Evolutionary conservation across 1,139 yeast species (phyloP), one percentile per base, ranked within the genome.

Genomic region (Geotrichum histeridarum): DNA sequence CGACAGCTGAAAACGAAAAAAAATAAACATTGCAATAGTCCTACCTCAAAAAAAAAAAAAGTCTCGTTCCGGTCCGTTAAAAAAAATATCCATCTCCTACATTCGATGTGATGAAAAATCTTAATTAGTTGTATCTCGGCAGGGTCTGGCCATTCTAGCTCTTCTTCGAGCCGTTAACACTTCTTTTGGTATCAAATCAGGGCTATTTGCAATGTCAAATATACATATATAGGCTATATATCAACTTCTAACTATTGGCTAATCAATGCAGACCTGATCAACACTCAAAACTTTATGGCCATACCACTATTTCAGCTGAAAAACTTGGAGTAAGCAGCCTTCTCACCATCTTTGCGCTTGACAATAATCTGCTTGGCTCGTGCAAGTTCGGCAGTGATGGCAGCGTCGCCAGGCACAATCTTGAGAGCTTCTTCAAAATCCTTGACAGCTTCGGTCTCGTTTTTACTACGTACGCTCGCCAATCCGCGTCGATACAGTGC

Each of bases 401-500:
- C 96, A 1, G 80, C 81, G 66, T 93, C 99, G 39, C 75, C 74
- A 35, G 95, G 96, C 53, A 84, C 80, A 49, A 79, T 69, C 58
- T 75, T 71, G 45, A 82, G 72, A 0, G 98, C 97, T 55, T 77
- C 76, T 59, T 82, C 80, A 57, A 91, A 79, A 59, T 83, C 85
- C 36, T 69, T 70, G 53, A 84, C 73, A 0, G 97, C 96, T 50
- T 75, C 78, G 38, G 83, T 91, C 58, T 84, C 87, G 66, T 87
- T 83, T 66, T 85, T 85, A 32, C 76, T 72, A 27, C 80, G 72
- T 54, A 81, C 71, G 62, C 82, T 77, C 0, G 95, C 97, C 65
- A 80, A 75, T 36, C 95, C 97, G 68, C 89, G 83, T 66, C 97
- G 83, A 74, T 84, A 90, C 51, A 80, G 74, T 0, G 96, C 96